Conservation (phyloP, 2,329 filamentous ascomycete species). For the Meredithiella fracta region DNA sequence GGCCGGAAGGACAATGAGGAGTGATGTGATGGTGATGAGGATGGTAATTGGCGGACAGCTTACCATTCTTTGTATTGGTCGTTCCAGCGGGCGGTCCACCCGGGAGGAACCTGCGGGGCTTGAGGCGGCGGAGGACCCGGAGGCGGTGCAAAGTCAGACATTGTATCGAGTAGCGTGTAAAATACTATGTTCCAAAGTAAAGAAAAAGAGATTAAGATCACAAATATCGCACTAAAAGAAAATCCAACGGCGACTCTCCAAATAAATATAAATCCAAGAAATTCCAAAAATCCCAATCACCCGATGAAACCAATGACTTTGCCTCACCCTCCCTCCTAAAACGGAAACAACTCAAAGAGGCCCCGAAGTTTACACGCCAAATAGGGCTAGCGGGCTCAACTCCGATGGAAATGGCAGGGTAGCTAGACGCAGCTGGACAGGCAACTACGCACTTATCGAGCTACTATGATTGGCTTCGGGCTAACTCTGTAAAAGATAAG, state of each 20-base stretch:
- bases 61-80: slow-evolving; percentile 76
- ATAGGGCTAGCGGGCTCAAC: too few species aligned
- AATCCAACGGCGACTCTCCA: too few species aligned
- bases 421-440: too few species aligned
- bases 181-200: neutral
- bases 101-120: slow-evolving; percentile 45
- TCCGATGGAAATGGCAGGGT: too few species aligned
- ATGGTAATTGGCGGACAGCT: slow-evolving; percentile 16
- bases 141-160: slow-evolving; percentile 40
- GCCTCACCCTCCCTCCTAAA: too few species aligned
- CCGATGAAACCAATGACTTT: too few species aligned
- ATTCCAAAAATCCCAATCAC: too few species aligned
- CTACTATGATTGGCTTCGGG: too few species aligned
- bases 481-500: too few species aligned
- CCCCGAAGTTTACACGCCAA: too few species aligned
- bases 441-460: too few species aligned
- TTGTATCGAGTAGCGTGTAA: slow-evolving; percentile 17
- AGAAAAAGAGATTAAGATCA: neutral
- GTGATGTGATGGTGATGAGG: neutral
- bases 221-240: neutral
- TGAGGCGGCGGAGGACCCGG: slow-evolving; percentile 39
- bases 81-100: slow-evolving; percentile 77
- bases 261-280: neutral
- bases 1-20: neutral
- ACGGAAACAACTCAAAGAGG: too few species aligned